Conservation (phyloP, 1,284 basidiomycete genomes). For the Rhizopogon hawkerae region DNA sequence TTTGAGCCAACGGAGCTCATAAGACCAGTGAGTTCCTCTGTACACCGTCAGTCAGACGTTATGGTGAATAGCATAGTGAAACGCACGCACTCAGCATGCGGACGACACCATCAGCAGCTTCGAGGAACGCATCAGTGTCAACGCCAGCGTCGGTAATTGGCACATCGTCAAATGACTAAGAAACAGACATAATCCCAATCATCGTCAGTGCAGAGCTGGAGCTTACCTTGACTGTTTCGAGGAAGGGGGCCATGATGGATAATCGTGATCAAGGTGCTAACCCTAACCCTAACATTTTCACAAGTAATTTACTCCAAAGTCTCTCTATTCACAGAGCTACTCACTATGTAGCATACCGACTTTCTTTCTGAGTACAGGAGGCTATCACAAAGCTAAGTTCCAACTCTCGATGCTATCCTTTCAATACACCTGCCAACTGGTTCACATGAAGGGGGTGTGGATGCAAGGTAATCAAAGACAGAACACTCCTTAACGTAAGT, state of each 20-base stretch:
- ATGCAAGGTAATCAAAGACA: too few species aligned
- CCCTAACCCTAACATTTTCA: not conserved
- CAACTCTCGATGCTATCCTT: too few species aligned
- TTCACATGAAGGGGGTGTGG: too few species aligned
- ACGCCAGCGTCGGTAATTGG: constrained; percentile 81
- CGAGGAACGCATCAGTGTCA: constrained; percentile 82
- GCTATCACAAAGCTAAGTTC: too few species aligned
- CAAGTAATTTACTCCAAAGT: too few species aligned
- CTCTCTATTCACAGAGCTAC: too few species aligned
- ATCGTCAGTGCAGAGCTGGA: not conserved
- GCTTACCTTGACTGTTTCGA: constrained; percentile 73
- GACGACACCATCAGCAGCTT: constrained; percentile 85
- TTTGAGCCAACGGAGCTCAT: not conserved
- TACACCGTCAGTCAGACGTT: not conserved
- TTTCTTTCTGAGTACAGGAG: too few species aligned
- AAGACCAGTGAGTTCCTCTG: constrained; percentile 1
- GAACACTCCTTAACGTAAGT: too few species aligned
- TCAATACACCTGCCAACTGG: too few species aligned
- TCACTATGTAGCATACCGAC: too few species aligned
- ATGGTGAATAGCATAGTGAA: not conserved
- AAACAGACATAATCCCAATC: not conserved
- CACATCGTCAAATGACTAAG: constrained; percentile 86
- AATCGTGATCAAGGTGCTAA: not conserved
- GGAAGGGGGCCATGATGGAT: constrained; percentile 71
- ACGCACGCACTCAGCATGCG: constrained; percentile 79